Evolutionary conservation across 768 basidiomycete genomes (phyloP).

Genomic region (Kondoa subrosea): DNA sequence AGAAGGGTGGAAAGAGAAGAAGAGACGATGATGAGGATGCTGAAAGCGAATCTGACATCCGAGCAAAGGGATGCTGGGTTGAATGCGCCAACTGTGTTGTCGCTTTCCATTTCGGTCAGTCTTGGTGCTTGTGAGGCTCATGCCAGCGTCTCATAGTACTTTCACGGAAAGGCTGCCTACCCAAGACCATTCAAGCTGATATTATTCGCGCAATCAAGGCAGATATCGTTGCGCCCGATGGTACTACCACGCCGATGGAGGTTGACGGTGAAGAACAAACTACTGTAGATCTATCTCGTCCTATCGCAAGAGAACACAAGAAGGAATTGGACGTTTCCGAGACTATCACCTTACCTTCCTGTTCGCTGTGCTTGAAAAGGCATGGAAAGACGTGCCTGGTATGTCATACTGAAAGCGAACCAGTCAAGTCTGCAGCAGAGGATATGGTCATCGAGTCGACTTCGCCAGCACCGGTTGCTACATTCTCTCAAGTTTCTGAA

Average conservation of each 20-base stretch:
- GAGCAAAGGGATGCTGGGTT: slow-evolving; percentile 18
- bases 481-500: not conserved
- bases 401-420: slow-evolving; percentile 11
- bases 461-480: not conserved
- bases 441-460: not conserved
- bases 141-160: slow-evolving; percentile 16
- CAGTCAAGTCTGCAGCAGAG: slow-evolving; percentile 4
- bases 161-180: slow-evolving; percentile 20
- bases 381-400: slow-evolving; percentile 20
- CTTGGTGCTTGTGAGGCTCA: not conserved
- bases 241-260: not conserved
- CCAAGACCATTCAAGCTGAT: slow-evolving; percentile 3
- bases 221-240: slow-evolving; percentile 4
- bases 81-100: slow-evolving; percentile 21
- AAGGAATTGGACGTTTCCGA: slow-evolving; percentile 16
- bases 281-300: not conserved
- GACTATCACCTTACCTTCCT: slow-evolving; percentile 17
- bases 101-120: not conserved
- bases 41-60: not conserved
- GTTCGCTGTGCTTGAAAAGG: slow-evolving; percentile 20
- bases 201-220: slow-evolving; percentile 11
- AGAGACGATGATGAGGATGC: slow-evolving; percentile 7
- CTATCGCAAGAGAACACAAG: slow-evolving; percentile 1
- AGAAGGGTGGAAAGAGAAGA: slow-evolving; percentile 9
- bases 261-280: not conserved